Evolutionary conservation across 257 asterid genomes (phyloP), one percentile per base, ranked within the genome.

Genomic region (Ophiorrhiza pumila): DNA sequence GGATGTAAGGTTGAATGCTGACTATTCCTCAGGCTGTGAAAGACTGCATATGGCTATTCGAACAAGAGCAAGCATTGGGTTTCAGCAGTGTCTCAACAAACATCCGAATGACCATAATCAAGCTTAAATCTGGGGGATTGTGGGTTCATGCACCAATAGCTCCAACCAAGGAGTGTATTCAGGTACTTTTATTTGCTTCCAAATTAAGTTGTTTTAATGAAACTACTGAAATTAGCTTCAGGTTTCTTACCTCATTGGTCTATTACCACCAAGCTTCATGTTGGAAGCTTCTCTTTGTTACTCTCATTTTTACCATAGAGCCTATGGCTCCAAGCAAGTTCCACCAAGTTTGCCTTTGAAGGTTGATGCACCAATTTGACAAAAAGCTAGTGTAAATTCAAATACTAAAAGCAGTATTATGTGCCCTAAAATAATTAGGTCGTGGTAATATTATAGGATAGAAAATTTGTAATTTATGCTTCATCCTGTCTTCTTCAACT

Each of bases 101-200:
- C 85, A 94, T 84, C 65, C 84, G 97, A 60, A 94, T 94, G 99
- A 91, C 99, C 0, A 89, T 94, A 67, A 87, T 87, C 86, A 94
- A 94, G 86, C 96, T 91, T 59, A 88, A 85, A 74, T 94, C 99
- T 23, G 97, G 99, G 17, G 97, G 96, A 58, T 79, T 90, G 67
- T 94, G 96, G 96, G 95, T 94, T 68, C 99, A 94, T 77, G 99
- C 99, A 71, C 97, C 97, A 52, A 85, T 94, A 77, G 97, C 99
- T 77, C 99, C 99, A 60, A 94, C 99, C 65, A 81, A 83, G 80
- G 99, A 94, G 79, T 90, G 96, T 87, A 88, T 93, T 71, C 91
- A 87, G 96, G 98, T 93, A 62, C 22, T 58, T n/a, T 31, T 31
- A 27, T 7, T 32, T 32, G 4, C 4, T 57, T 23, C 8, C 5